phyloP scores from a whole-genome alignment of 2,329 filamentous ascomycete genomes.

The Knufia fluminis region DNA sequence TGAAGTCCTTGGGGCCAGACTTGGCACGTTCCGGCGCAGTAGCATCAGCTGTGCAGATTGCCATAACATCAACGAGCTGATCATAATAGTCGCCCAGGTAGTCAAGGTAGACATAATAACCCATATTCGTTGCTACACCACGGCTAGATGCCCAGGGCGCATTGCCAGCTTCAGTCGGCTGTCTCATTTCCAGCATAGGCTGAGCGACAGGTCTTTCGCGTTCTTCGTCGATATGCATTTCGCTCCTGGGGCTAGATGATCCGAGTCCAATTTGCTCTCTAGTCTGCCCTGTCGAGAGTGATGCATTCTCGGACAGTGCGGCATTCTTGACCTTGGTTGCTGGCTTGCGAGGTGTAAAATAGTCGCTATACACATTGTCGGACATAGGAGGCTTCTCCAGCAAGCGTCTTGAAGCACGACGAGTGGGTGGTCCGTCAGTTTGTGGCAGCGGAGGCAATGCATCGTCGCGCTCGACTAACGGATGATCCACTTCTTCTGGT shows the following conservation, averaged over 20 bases:
- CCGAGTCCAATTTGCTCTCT: background rate
- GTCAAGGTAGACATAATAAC: constrained; percentile 36
- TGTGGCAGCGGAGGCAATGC: background rate
- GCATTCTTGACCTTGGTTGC: constrained; percentile 5
- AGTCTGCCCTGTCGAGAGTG: background rate
- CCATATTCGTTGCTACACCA: constrained; percentile 33
- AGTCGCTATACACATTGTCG: constrained; percentile 18
- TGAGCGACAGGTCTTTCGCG: background rate
- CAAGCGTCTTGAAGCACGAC: constrained; percentile 16
- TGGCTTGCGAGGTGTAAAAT: constrained; percentile 16
- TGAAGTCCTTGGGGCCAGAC: constrained; percentile 33
- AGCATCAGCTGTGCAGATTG: constrained; percentile 29
- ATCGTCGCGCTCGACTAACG: background rate
- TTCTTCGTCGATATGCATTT: too few relatives aligned
- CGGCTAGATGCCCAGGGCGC: background rate
- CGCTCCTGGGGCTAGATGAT: background rate
- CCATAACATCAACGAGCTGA: constrained; percentile 34
- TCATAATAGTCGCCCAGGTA: constrained; percentile 36
- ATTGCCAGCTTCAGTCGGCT: background rate
- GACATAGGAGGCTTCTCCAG: constrained; percentile 13
- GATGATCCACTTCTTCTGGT: background rate
- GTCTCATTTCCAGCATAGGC: background rate
- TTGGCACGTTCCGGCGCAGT: constrained; percentile 24
- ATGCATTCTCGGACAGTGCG: background rate
- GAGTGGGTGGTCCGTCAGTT: constrained; percentile 6